Percentiles rank a stretch among this genome's conserved stretches.
phyloP scores from a whole-genome alignment of 257 asterid species.

The Gentiana macrophylla region DNA sequence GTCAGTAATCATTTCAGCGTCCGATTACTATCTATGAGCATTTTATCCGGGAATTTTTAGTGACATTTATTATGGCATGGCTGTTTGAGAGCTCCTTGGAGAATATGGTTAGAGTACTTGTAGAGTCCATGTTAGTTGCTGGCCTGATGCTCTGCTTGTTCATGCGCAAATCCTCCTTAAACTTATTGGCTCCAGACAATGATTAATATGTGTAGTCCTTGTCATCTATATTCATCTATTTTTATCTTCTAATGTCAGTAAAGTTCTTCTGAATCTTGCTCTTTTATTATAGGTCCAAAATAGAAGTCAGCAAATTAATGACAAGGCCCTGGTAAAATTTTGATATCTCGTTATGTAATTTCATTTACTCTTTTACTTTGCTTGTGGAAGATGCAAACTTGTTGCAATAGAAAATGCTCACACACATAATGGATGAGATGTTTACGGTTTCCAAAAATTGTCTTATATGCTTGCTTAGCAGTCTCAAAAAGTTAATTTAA shows the following conservation, averaged over 20 bases:
- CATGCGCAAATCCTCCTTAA: not conserved
- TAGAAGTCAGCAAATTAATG: constrained; percentile 72
- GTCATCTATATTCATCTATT: too few relatives aligned
- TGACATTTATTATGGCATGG: not conserved
- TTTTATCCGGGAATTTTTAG: not conserved
- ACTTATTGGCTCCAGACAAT: not conserved
- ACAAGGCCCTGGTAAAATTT: constrained; percentile 70
- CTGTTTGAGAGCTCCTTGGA: not conserved
- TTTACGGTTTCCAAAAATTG: not conserved
- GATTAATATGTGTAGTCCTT: not conserved
- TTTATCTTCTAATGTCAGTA: not conserved
- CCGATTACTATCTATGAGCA: not conserved
- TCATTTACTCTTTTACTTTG: constrained; percentile 1
- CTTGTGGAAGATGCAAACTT: too few relatives aligned
- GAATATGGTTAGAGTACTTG: not conserved
- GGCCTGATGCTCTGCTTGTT: not conserved
- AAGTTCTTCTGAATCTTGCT: constrained; percentile 1
- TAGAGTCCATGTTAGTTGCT: not conserved
- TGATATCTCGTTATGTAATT: constrained; percentile 4
- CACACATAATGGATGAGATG: too few relatives aligned
- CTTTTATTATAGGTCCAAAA: constrained; percentile 55
- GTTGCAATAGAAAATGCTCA: too few relatives aligned
- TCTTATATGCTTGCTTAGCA: not conserved
- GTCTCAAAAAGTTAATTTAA: not conserved
- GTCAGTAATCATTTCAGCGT: not conserved